Conservation (phyloP, 2,329 filamentous ascomycete genomes). For the Aspergillus fructus region DNA sequence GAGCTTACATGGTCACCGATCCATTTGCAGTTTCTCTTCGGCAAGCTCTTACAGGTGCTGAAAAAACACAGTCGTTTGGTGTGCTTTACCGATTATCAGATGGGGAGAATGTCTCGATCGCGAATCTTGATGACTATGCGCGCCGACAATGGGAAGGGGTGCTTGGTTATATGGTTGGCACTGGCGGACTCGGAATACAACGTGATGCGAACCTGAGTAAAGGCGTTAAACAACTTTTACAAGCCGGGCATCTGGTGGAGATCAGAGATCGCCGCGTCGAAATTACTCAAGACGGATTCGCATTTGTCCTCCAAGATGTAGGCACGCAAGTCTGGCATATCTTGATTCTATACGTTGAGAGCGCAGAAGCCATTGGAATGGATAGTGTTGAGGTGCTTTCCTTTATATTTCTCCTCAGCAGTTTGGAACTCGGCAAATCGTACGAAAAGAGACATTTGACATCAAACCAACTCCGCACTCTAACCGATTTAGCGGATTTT, state of each 20-base stretch:
- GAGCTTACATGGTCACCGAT: constrained; percentile 72
- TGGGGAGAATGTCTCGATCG: constrained; percentile 63
- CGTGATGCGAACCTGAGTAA: constrained; percentile 59
- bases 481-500: constrained; percentile 88
- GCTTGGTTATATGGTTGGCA: constrained; percentile 84
- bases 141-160: constrained; percentile 93
- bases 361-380: constrained; percentile 71
- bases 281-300: constrained; percentile 92
- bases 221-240: constrained; percentile 80
- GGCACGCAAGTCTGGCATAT: constrained; percentile 98
- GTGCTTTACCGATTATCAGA: constrained; percentile 70
- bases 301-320: constrained; percentile 89
- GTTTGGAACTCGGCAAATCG: constrained; percentile 83
- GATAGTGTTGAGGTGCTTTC: constrained; percentile 91
- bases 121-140: constrained; percentile 81
- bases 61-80: constrained; percentile 84
- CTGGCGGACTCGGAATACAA: constrained; percentile 47
- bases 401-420: constrained; percentile 94
- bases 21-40: constrained; percentile 83
- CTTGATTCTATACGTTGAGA: constrained; percentile 87
- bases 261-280: constrained; percentile 55
- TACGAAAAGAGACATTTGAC: constrained; percentile 86
- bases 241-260: constrained; percentile 78
- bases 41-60: constrained; percentile 82
- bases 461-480: constrained; percentile 78